phyloP scores from a whole-genome alignment of 257 asterid genomes.

The Solanum virginianum region DNA sequence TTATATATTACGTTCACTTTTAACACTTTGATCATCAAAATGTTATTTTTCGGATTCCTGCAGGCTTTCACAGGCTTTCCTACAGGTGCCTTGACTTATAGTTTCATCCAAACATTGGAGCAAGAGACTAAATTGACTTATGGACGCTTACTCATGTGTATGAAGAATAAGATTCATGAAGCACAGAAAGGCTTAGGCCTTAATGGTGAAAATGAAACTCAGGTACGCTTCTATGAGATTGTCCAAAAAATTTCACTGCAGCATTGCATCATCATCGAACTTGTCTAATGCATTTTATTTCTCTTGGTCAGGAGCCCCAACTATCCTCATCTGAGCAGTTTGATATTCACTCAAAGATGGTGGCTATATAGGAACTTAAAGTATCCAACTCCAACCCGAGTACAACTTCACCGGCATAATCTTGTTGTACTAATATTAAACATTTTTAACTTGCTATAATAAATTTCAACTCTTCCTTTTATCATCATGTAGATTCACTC shows the following conservation, averaged over 20 bases:
- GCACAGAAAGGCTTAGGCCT: conserved; percentile 27
- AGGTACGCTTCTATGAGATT: background rate
- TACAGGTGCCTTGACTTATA: conserved; percentile 60
- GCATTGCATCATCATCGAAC: background rate
- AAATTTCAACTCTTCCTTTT: background rate
- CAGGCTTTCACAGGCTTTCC: conserved; percentile 63
- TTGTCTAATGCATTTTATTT: conserved; percentile 1
- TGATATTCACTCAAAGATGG: conserved; percentile 42
- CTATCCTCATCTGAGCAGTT: conserved; percentile 54
- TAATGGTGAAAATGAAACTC: conserved; percentile 10
- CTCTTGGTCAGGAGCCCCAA: conserved; percentile 52
- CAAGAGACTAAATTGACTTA: conserved; percentile 44
- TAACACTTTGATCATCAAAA: background rate
- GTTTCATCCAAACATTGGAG: conserved; percentile 46
- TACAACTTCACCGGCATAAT: background rate
- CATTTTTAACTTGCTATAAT: too few species aligned
- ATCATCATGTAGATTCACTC: background rate
- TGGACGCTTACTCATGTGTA: conserved; percentile 31
- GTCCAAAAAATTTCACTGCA: background rate
- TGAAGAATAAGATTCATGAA: conserved; percentile 33
- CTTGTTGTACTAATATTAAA: background rate
- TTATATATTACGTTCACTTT: background rate
- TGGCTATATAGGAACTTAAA: conserved; percentile 23
- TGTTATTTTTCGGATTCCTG: background rate
- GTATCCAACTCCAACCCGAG: background rate